Base-by-base conservation (phyloP, 1,284 basidiomycete species). In the Hymenochaete sp. region DNA sequence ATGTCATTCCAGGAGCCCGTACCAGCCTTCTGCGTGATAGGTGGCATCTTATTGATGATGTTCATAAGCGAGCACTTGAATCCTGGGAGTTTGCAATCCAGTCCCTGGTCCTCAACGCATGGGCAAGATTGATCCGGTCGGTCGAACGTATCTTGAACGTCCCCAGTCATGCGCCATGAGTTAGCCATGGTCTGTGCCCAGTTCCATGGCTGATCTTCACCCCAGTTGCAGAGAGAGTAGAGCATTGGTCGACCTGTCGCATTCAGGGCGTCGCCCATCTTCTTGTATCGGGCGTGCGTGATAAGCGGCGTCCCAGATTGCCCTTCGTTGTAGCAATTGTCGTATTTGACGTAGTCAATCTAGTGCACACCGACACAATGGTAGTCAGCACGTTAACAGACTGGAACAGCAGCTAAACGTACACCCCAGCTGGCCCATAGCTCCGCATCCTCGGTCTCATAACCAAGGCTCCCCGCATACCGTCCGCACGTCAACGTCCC, bases 181-280 rank as follows among this genome's bases (percentile, higher is more conserved):
- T 72, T 70, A 8, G 67, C 67, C 16, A 72, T 65, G 2, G 64
- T 67, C 63, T 68, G 48, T 31, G 42, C 70, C 58, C 68, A 72
- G 48, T 71, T 71, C 65, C 71, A 73, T 0, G 70, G 62, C 0
- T 60, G 58, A 46, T 71, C 67, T 47, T 67, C 65, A 33, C 67
- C 66, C 69, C 70, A 72, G 49, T 70, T 68, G 52, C 70, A 72
- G 61, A 72, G 63, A 5, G 67, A 67, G 51, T 70, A 72, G 16
- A 73, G 53, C 38, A 71, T 70, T 2, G 66, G 64, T n/a, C 67
- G 61, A 0, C 70, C 70, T 0, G 70, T 71, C 1, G 63, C 64
- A 45, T 67, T 65, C n/a, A 75, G 56, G 0, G 72, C 72, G 4
- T 60, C 54, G 2, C 62, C 63, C 72, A 74, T 75, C 44, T 61